Evolutionary conservation across 2,329 filamentous ascomycete species (phyloP), one percentile per base, ranked within the genome.

Genomic region (Penicillium sp.): DNA sequence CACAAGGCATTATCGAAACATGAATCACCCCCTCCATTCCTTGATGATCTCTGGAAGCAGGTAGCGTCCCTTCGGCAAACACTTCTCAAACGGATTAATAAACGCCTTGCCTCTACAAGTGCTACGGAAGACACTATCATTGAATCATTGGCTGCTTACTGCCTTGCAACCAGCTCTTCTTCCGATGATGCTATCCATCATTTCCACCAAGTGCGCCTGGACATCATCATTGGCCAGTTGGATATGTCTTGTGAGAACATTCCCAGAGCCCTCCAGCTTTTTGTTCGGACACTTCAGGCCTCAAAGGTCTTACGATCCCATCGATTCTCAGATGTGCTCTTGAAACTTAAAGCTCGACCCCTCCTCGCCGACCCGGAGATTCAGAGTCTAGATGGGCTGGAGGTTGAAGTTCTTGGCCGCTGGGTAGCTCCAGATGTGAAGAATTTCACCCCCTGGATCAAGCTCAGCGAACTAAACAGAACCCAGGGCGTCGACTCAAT

Each of bases 341-440:
- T 81, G 8, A 82, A 80, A 23, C 74, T 96, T 5, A 93, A 93
- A 72, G 81, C 82, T 50, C 82, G 83, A 8, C 84, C 88, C 0
- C 78, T 97, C 13, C 76, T 97, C 3, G 84, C 85, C n/a, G 90
- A 95, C 69, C 74, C 81, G 1, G 81, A 86, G 1, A 78, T 97
- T 19, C 81, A 82, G 53, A 75, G 78, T 1, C 73, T 94, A 1
- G 85, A 90, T 62, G 88, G 87, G 16, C 76, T 96, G 13, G 84
- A 89, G 36, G 77, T 97, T 27, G 91, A 96, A 68, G 76, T 94
- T 10, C 86, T 91, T 67, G 85, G 87, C 61, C 82, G 82, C 21
- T 96, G 92, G 89, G 89, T 94, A 60, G 83, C 89, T 19, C 86
- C 92, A 8, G 91, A 95, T 59, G 89, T 96, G 41, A 85, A 84